Base-by-base conservation (phyloP, 2,329 filamentous ascomycete species). In the Pseudopithomyces maydicus region DNA sequence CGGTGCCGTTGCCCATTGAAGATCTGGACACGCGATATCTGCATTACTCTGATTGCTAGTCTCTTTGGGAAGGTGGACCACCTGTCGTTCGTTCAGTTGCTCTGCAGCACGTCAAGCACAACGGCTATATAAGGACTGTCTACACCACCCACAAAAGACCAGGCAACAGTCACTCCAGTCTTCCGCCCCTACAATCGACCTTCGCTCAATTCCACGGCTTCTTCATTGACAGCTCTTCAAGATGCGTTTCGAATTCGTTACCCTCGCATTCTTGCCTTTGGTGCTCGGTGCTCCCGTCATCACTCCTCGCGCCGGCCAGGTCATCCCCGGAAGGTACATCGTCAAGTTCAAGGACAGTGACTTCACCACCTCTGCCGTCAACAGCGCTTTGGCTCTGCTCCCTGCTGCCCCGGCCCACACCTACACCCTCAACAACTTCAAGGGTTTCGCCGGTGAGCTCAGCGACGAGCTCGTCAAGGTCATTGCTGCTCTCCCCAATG, bases 321-420 rank as follows among this genome's bases (percentile, higher is more conserved):
- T 74, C 38, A 74, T 81, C 53, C 74, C 76, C 6, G 74, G 74
- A 62, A 76, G 77, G 63, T 81, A 78, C 69, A 79, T 81, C 50
- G 75, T 81, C 67, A 80, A 78, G 71, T 55, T 81, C 57, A 79
- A 79, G 71, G 70, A 75, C 43, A 68, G 72, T 36, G 66, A 69
- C 57, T 56, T 69, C 39, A 57, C 72, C 12, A 42, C 29, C 5
- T 49, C 68, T 3, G 52, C 66, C 48, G 57, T 79, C 11, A 64
- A 74, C n/a, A 49, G 32, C 17, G 70, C 68, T 15, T 39, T 74
- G 41, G 62, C 59, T 48, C 51, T 70, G 17, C 55, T 76, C 19
- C 57, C 56, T 22, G 67, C 69, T 43, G 62, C 64, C 26, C 69
- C 73, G 32, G 59, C 65, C 17, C 74, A 78, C 44, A 68, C 72